Evolutionary conservation across 2,329 filamentous ascomycete genomes (phyloP).

Genomic region (Ophiostoma ulmi): DNA sequence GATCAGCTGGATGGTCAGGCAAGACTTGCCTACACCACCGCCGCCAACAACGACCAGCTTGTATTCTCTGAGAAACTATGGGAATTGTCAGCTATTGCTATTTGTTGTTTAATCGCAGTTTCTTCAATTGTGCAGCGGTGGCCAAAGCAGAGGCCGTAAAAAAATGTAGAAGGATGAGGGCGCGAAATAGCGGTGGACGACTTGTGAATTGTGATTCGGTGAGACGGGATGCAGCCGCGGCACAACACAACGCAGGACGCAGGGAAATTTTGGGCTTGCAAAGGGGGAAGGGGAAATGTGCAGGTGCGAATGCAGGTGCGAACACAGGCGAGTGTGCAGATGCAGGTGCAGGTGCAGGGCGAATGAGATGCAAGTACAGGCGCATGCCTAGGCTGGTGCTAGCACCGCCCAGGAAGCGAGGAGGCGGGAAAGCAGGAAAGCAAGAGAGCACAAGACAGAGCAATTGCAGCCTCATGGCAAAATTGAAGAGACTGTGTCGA

Average conservation of each 20-base stretch:
- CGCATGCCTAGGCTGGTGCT: neutral
- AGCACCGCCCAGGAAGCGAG: neutral
- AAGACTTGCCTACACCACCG: constrained; percentile 98
- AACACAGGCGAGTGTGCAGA: neutral
- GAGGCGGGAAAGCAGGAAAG: neutral
- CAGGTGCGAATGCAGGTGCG: neutral
- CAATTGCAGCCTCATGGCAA: neutral
- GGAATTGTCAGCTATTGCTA: neutral
- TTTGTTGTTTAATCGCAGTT: neutral
- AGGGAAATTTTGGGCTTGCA: neutral
- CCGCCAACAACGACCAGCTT: constrained; percentile 96
- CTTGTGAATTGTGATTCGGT: neutral
- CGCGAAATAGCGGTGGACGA: neutral
- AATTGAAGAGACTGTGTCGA: neutral
- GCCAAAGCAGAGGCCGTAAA: neutral
- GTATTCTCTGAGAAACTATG: constrained; percentile 80
- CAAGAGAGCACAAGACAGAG: neutral
- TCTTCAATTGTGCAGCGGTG: neutral
- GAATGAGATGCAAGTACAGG: neutral
- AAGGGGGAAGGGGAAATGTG: constrained; percentile 3
- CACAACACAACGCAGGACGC: neutral
- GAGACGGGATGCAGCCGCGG: constrained; percentile 4
- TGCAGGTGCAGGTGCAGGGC: constrained; percentile 1
- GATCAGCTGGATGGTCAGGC: constrained; percentile 94
- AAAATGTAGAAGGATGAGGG: neutral